These are phyloP conservation scores for Veloboletus limbatus DNA, from an alignment of 1,284 basidiomycete species.

Conservation along the genomic window DNA sequence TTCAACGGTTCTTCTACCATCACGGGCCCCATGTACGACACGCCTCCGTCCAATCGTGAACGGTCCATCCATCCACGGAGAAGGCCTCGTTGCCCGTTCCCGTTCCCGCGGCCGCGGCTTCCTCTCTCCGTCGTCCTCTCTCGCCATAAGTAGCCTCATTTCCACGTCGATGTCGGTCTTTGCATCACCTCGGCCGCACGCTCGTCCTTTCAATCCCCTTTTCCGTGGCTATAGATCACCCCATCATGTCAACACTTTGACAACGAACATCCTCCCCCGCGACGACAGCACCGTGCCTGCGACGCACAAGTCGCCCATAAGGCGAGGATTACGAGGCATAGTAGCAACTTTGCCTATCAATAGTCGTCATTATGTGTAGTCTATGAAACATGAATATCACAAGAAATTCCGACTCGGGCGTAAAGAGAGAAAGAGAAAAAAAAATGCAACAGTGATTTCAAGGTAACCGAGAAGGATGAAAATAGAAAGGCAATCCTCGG, in stretches of 20 bases:
- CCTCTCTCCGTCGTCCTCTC: too few species aligned
- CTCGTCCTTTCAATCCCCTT: too few species aligned
- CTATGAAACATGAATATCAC: conserved; percentile 18
- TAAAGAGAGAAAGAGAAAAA: conserved; percentile 8
- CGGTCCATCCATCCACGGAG: too few species aligned
- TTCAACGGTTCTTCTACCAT: neutral
- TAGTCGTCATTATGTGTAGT: conserved; percentile 20
- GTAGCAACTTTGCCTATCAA: conserved; percentile 22
- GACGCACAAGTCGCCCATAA: conserved; percentile 10
- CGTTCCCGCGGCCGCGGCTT: too few species aligned
- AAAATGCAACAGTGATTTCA: conserved; percentile 1
- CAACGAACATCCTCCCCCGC: conserved; percentile 3
- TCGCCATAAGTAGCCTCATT: too few species aligned
- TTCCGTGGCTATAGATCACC: conserved; percentile 18
- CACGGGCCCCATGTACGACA: too few species aligned
- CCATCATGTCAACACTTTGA: conserved; percentile 8
- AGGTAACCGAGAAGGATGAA: neutral
- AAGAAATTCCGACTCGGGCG: conserved; percentile 6
- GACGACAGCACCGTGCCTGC: conserved; percentile 8
- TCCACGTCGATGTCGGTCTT: too few species aligned
- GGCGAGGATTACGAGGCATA: conserved; percentile 18
- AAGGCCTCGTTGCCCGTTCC: too few species aligned
- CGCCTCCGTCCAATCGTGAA: too few species aligned
- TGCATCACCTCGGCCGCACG: too few species aligned
- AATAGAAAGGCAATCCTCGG: conserved; percentile 8